A percentile compares a stretch with the other conserved stretches of the same genome.
Conservation (phyloP, 2,329 filamentous ascomycete species). For the Plectosphaerella plurivora region DNA sequence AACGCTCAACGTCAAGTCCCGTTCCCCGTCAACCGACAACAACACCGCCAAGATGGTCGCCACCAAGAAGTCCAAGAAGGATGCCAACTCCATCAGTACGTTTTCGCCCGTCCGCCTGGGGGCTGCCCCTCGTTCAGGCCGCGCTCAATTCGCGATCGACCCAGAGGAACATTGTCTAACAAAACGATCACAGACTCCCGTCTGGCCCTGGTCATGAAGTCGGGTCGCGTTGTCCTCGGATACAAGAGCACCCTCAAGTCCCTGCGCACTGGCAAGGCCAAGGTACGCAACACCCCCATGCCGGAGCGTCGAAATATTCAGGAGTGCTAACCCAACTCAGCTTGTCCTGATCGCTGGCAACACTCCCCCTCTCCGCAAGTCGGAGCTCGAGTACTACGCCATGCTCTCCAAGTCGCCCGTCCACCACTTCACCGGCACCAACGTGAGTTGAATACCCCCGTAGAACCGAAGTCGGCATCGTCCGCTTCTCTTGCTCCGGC, state of each 20-base stretch:
- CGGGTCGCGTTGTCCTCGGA: conserved; percentile 77
- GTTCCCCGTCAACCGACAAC: conserved; percentile 19
- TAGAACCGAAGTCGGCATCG: not conserved
- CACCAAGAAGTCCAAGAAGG: conserved; percentile 83
- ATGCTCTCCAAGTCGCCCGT: conserved; percentile 93
- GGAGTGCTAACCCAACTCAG: conserved; percentile 51
- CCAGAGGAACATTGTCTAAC: not conserved
- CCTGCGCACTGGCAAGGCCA: conserved; percentile 93
- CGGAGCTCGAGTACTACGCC: conserved; percentile 91
- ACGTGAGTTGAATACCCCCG: conserved; percentile 66
- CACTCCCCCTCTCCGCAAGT: conserved; percentile 96
- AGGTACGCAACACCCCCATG: conserved; percentile 34
- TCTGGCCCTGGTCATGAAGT: conserved; percentile 60
- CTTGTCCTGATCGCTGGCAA: conserved; percentile 91
- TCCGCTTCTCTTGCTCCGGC: conserved; percentile 20
- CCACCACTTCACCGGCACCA: conserved; percentile 98
- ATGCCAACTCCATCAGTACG: conserved; percentile 62
- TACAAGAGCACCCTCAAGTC: conserved; percentile 71
- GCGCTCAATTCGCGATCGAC: not conserved
- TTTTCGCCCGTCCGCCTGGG: not conserved
- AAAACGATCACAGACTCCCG: conserved; percentile 37
- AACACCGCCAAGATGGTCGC: conserved; percentile 58
- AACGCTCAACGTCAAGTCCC: conserved; percentile 3
- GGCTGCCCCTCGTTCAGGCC: not conserved
- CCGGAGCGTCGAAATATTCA: too few species aligned